Evolutionary conservation across 345 rosid genomes (phyloP).

Genomic region (Luvunga scandens): DNA sequence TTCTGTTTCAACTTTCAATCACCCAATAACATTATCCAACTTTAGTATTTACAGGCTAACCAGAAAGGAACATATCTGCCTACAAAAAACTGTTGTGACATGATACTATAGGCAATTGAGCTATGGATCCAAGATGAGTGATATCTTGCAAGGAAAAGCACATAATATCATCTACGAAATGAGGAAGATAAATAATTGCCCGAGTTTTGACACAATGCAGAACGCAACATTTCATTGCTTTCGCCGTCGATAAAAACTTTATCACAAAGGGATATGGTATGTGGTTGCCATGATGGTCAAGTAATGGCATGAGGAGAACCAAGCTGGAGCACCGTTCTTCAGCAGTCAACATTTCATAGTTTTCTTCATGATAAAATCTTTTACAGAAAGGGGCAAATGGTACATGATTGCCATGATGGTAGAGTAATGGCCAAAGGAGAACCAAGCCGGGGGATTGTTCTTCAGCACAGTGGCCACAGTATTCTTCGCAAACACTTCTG

Average conservation of each 20-base stretch:
- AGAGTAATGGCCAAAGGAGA: conserved; percentile 60
- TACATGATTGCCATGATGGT: conserved; percentile 48
- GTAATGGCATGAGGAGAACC: conserved; percentile 64
- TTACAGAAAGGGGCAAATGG: conserved; percentile 62
- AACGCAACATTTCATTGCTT: neutral
- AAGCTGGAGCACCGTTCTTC: conserved; percentile 59
- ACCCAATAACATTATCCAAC: too few species aligned
- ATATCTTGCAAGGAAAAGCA: neutral
- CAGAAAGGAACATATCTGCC: neutral
- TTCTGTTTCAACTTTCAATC: neutral
- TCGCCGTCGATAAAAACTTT: conserved; percentile 46
- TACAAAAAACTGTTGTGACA: neutral
- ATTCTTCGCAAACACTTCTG: conserved; percentile 66
- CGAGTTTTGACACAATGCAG: too few species aligned
- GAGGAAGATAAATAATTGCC: conserved; percentile 26
- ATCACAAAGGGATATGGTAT: conserved; percentile 51
- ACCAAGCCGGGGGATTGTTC: conserved; percentile 79
- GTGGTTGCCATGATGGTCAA: conserved; percentile 38
- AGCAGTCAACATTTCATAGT: conserved; percentile 50
- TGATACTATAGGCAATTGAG: neutral
- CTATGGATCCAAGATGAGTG: neutral
- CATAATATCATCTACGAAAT: neutral
- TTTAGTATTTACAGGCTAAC: neutral
- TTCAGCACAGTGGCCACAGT: conserved; percentile 57
- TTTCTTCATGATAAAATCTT: conserved; percentile 51